Evolutionary conservation across 345 rosid species (phyloP).

Genomic region (Eucalyptus dawsonii): DNA sequence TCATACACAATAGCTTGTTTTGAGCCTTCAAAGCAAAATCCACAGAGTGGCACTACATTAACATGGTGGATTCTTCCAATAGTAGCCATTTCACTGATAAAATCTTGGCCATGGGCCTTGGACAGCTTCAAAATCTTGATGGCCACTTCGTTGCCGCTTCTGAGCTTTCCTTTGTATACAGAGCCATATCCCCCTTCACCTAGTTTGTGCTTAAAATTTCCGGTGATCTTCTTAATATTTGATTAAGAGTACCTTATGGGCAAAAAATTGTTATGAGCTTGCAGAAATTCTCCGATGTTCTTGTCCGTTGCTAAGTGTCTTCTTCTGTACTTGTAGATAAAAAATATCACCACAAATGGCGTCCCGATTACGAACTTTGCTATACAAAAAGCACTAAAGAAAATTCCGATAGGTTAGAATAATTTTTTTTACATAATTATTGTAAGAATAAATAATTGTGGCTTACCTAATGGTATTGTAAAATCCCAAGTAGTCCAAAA

Average conservation of each 20-base stretch:
- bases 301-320: not conserved
- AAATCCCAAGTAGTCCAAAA: not conserved
- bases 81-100: not conserved
- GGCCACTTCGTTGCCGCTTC: not conserved
- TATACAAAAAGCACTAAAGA: not conserved
- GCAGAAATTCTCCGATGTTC: not conserved
- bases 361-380: fast-evolving
- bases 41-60: fast-evolving
- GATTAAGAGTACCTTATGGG: not conserved
- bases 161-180: not conserved
- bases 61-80: not conserved
- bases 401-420: not conserved
- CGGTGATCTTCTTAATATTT: not conserved
- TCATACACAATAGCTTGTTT: not conserved
- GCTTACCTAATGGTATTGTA: not conserved
- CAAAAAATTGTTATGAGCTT: not conserved
- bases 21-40: not conserved
- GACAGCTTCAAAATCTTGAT: not conserved
- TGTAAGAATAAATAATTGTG: not conserved
- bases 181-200: not conserved
- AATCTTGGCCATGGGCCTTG: not conserved
- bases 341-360: not conserved
- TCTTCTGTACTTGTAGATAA: not conserved
- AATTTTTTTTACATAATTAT: not conserved
- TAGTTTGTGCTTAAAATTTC: not conserved